Evolutionary conservation across 2,329 filamentous ascomycete genomes (phyloP).

Genomic region (Pseudogymnoascus sp.): DNA sequence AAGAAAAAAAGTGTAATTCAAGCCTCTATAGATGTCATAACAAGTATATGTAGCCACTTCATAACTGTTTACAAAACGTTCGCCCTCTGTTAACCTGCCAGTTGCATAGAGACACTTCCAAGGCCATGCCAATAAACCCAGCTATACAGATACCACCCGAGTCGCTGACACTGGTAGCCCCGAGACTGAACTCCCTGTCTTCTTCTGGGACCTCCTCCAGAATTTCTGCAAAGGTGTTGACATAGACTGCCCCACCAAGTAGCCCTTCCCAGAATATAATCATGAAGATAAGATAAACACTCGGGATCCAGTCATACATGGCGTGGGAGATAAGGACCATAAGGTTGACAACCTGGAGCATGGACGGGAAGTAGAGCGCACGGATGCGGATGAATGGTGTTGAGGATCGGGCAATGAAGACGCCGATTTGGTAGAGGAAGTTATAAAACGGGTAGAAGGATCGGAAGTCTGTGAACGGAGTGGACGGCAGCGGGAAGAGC

Average conservation of each 20-base stretch:
- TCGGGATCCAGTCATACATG: slow-evolving; percentile 72
- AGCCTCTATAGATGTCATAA: not conserved
- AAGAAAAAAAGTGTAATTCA: not conserved
- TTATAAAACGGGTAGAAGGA: slow-evolving; percentile 93
- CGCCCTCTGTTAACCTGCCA: slow-evolving; percentile 79
- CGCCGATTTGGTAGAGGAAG: slow-evolving; percentile 88
- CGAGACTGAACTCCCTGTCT: slow-evolving; percentile 84
- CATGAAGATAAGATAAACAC: slow-evolving; percentile 74
- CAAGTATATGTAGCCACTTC: not conserved
- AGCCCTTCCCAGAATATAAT: slow-evolving; percentile 93
- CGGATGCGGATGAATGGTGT: slow-evolving; percentile 80
- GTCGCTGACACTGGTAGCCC: slow-evolving; percentile 86
- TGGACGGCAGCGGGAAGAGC: slow-evolving; percentile 67
- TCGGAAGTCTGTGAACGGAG: slow-evolving; percentile 73
- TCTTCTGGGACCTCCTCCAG: slow-evolving; percentile 67
- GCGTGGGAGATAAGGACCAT: slow-evolving; percentile 65
- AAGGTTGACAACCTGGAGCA: slow-evolving; percentile 76
- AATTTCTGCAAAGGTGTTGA: slow-evolving; percentile 93
- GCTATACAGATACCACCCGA: slow-evolving; percentile 85
- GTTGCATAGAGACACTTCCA: slow-evolving; percentile 74
- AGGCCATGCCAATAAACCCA: slow-evolving; percentile 69
- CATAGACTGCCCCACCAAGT: slow-evolving; percentile 84
- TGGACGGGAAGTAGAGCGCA: slow-evolving; percentile 69
- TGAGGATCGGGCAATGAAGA: slow-evolving; percentile 88
- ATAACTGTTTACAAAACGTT: slow-evolving; percentile 52